Base-by-base conservation (phyloP, 1,284 basidiomycete species). In the Xerocomus cyaneibrunnescens region DNA sequence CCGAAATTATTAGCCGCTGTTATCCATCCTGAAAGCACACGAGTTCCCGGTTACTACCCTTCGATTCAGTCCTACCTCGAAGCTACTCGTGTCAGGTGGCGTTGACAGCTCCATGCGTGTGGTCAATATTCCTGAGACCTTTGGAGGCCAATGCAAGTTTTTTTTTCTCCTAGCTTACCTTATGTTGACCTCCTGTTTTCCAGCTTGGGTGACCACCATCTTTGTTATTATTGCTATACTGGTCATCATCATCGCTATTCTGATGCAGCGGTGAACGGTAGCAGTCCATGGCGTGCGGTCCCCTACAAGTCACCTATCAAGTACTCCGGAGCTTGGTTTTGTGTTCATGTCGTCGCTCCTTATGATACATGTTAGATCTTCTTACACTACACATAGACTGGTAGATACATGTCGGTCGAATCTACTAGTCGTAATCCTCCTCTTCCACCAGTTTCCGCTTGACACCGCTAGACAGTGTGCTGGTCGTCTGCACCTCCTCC, bases 41-140 rank as follows among this genome's bases (percentile, higher is more conserved):
- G 92, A 94, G 57, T 96, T 99, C 69, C 93, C 97, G 3, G 84
- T 93, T 2, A 99, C 96, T 0, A 86, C 89, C 1, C 72, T 99
- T 50, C 82, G 81, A 51, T 98, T 99, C 76, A 95, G 89, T 66
- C 89, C 93, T 0, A 77, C 83, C 5, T 87, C 87, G 14, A 83
- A 77, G 17, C 61, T 95, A n/a, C 79, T 99, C n/a, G 80, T 94
- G 21, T 94, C 92, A 6, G 94, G 90, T 5, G 94, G 93, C 62
- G 91, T 92, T 6, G 96, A 99, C 71, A 95, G 92, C 67, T 86
- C 89, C 2, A 75, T 98, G 22, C 84, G 96, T 23, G 75, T 95
- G 39, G 81, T 97, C 40, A 80, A 80, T 19, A 81, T 97, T 30
- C 93, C 93, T 21, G 74, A 76, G 27, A 68, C 68, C 19, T 64